phyloP scores from a whole-genome alignment of 2,329 filamentous ascomycete species.

The Delphinella strobiligena region DNA sequence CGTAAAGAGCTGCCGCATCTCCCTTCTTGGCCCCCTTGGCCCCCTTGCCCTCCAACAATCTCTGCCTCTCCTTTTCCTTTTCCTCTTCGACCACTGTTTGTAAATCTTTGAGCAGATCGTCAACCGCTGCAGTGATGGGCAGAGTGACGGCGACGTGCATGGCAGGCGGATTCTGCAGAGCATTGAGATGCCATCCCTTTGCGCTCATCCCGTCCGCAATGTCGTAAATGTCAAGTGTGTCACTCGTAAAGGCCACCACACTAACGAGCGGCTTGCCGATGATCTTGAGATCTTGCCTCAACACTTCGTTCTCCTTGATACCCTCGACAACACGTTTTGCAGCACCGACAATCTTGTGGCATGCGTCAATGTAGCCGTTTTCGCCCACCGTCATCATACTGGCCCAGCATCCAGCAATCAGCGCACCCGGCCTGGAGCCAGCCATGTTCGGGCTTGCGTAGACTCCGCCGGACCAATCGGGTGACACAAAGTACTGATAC shows the following conservation, averaged over 20 bases:
- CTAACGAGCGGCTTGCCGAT: constrained; percentile 78
- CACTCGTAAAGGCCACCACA: constrained; percentile 78
- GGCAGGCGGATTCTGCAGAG: constrained; percentile 79
- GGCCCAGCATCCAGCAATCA: constrained; percentile 95
- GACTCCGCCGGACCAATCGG: constrained; percentile 90
- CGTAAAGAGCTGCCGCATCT: constrained; percentile 81
- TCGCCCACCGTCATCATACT: constrained; percentile 82
- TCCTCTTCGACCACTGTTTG: constrained; percentile 52
- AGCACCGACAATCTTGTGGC: constrained; percentile 75
- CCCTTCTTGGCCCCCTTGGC: constrained; percentile 49
- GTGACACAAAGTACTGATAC: constrained; percentile 93
- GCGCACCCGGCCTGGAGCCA: constrained; percentile 78
- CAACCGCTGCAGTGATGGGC: constrained; percentile 70
- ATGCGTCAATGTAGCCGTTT: constrained; percentile 75
- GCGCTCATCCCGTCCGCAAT: constrained; percentile 77
- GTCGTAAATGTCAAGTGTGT: constrained; percentile 84
- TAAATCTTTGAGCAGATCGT: constrained; percentile 63
- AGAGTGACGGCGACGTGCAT: constrained; percentile 91
- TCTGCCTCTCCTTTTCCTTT: constrained; percentile 67
- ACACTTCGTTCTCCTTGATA: constrained; percentile 54
- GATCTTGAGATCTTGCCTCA: constrained; percentile 64
- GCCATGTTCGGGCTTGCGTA: constrained; percentile 90
- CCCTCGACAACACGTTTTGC: constrained; percentile 71
- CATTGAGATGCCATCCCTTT: constrained; percentile 92
- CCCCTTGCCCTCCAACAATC: constrained; percentile 56